These are phyloP conservation scores for Monilinia polystroma DNA, from an alignment of 2,329 filamentous ascomycete species.

Conservation along the genomic window DNA sequence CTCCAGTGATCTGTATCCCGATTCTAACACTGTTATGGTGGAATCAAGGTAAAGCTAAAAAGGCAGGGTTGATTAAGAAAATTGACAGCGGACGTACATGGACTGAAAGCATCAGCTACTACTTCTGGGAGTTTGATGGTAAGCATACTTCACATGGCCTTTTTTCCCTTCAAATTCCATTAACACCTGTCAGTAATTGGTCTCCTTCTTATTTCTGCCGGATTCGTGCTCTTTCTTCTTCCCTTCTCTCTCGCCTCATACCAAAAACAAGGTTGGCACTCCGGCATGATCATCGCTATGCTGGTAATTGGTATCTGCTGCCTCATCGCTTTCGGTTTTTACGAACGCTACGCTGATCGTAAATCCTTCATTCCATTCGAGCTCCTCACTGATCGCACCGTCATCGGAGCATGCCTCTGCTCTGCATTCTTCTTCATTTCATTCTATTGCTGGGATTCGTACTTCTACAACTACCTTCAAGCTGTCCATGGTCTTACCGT, in stretches of 20 bases:
- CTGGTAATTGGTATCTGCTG: constrained; percentile 57
- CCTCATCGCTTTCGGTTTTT: constrained; percentile 55
- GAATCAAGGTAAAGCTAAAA: constrained; percentile 60
- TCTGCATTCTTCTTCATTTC: constrained; percentile 47
- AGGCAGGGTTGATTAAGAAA: constrained; percentile 48
- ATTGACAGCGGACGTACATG: constrained; percentile 47
- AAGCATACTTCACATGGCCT: background rate
- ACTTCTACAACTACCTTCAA: constrained; percentile 55
- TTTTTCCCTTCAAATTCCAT: constrained; percentile 10
- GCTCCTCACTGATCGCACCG: constrained; percentile 51
- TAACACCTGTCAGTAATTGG: constrained; percentile 48
- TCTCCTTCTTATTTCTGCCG: constrained; percentile 58
- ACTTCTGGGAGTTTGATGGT: constrained; percentile 61
- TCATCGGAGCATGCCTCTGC: constrained; percentile 49
- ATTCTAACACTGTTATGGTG: constrained; percentile 51
- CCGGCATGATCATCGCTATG: constrained; percentile 49
- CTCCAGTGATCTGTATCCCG: constrained; percentile 61
- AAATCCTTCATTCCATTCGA: constrained; percentile 57
- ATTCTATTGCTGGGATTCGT: constrained; percentile 54
- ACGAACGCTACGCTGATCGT: constrained; percentile 57
- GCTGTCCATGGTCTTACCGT: constrained; percentile 52
- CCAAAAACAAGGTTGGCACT: constrained; percentile 31
- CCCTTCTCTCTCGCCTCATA: constrained; percentile 59
- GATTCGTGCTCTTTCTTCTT: constrained; percentile 65
- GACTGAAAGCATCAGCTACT: constrained; percentile 51